Conservation (phyloP, 805 yeast genomes). For the Lipomyces spencermartinsiae region DNA sequence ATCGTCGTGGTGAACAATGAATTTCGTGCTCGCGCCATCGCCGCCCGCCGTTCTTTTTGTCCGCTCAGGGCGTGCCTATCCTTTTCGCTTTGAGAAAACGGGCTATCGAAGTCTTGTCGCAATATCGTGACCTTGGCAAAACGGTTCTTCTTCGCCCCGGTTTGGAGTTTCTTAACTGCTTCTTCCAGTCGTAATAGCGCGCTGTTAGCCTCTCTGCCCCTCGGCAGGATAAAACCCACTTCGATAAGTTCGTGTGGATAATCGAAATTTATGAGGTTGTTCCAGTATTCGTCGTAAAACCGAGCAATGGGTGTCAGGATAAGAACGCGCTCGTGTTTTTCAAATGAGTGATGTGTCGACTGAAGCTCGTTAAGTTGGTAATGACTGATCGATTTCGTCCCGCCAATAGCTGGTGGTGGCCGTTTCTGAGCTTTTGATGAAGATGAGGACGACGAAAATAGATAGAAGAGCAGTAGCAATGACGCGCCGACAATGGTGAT, state of each 20-base stretch:
- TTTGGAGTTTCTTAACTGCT: slow-evolving; percentile 76
- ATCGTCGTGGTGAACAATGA: slow-evolving; percentile 86
- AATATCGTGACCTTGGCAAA: slow-evolving; percentile 85
- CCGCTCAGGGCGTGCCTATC: slow-evolving; percentile 76
- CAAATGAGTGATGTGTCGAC: slow-evolving; percentile 72
- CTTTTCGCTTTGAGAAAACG: slow-evolving; percentile 77
- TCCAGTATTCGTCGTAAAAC: slow-evolving; percentile 88
- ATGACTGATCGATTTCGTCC: slow-evolving; percentile 49
- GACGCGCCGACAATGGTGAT: slow-evolving; percentile 17
- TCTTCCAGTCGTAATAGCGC: slow-evolving; percentile 75
- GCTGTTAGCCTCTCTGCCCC: slow-evolving; percentile 78
- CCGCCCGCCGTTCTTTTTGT: slow-evolving; percentile 86
- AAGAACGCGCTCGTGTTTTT: slow-evolving; percentile 80
- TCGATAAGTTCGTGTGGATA: slow-evolving; percentile 88
- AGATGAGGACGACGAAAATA: slow-evolving; percentile 13
- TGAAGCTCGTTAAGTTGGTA: slow-evolving; percentile 82
- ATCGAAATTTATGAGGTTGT: slow-evolving; percentile 70
- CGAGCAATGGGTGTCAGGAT: slow-evolving; percentile 89
- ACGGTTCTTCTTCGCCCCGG: slow-evolving; percentile 66
- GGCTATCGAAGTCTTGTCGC: slow-evolving; percentile 83
- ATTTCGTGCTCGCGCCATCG: slow-evolving; percentile 95
- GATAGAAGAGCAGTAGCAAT: slow-evolving; percentile 22
- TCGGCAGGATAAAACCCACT: slow-evolving; percentile 90
- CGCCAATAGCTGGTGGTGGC: slow-evolving; percentile 34
- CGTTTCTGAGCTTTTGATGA: slow-evolving; percentile 10